A percentile compares a stretch with the other conserved stretches of the same genome.
phyloP scores from a whole-genome alignment of 2,329 filamentous ascomycete species.

The Ophiostoma fasciatum region DNA sequence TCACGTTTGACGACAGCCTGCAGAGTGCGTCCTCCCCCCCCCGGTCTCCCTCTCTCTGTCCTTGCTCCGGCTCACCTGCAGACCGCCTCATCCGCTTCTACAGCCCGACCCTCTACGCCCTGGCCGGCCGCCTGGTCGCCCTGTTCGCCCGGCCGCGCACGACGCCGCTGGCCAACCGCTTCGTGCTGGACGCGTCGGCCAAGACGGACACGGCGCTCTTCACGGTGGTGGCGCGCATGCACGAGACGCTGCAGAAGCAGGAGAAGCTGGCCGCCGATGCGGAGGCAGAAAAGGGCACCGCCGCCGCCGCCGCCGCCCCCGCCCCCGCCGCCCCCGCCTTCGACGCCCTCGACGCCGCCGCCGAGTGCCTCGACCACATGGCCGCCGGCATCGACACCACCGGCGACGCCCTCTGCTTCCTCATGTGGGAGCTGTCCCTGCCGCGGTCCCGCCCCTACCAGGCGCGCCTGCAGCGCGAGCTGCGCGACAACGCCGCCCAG shows the following conservation, averaged over 20 bases:
- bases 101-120: conserved; percentile 33
- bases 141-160: conserved; percentile 38
- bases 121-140: conserved; percentile 28
- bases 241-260: conserved; percentile 29
- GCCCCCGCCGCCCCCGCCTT: conserved; percentile 19
- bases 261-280: conserved; percentile 8
- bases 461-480: conserved; percentile 35
- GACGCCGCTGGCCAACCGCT: conserved; percentile 42
- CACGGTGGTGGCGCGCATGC: conserved; percentile 43
- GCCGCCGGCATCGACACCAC: conserved; percentile 59
- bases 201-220: conserved; percentile 33
- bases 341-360: conserved; percentile 40
- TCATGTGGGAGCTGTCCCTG: conserved; percentile 57
- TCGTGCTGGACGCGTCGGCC: conserved; percentile 38
- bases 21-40: conserved; percentile 37
- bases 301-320: too few species aligned
- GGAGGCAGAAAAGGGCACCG: background rate
- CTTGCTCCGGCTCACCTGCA: conserved; percentile 15
- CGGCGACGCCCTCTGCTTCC: conserved; percentile 52
- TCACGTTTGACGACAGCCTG: conserved; percentile 52
- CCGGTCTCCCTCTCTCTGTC: conserved; percentile 1
- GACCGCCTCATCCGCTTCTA: conserved; percentile 47
- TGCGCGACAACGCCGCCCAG: conserved; percentile 24
- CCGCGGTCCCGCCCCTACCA: conserved; percentile 38
- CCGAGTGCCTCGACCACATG: conserved; percentile 59